A percentile compares a stretch with the other conserved stretches of the same genome.
Evolutionary conservation across 305 asterid genomes (phyloP).

Genomic region (Fraxinus paxiana): DNA sequence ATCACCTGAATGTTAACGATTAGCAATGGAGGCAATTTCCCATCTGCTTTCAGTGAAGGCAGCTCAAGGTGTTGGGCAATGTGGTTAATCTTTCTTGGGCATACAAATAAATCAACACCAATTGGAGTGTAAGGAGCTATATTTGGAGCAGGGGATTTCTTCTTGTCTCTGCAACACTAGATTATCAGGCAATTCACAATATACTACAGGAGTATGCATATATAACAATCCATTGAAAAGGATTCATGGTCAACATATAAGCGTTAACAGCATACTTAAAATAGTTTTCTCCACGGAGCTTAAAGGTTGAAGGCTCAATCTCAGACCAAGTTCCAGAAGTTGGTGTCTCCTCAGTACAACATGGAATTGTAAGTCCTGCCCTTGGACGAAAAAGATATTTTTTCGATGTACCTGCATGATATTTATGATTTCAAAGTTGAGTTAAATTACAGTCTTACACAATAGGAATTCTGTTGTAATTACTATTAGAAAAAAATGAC

Average conservation of each 20-base stretch:
- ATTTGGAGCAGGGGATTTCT: slow-evolving; percentile 74
- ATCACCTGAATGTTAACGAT: slow-evolving; percentile 85
- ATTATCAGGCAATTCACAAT: slow-evolving; percentile 13
- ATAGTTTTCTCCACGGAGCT: slow-evolving; percentile 81
- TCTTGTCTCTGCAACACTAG: slow-evolving; percentile 72
- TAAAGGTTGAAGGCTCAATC: slow-evolving; percentile 73
- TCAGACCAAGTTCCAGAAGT: slow-evolving; percentile 74
- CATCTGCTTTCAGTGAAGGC: slow-evolving; percentile 58
- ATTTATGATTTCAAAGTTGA: not conserved
- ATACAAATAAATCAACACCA: slow-evolving; percentile 79
- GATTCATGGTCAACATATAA: not conserved
- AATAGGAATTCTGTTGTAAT: not conserved
- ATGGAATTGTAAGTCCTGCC: slow-evolving; percentile 74
- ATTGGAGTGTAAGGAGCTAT: slow-evolving; percentile 69
- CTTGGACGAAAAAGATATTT: slow-evolving; percentile 77
- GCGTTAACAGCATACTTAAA: slow-evolving; percentile 55
- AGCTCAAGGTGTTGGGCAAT: slow-evolving; percentile 88
- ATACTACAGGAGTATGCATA: not conserved
- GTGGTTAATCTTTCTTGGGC: slow-evolving; percentile 70
- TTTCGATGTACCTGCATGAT: slow-evolving; percentile 56
- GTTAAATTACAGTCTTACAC: slow-evolving; percentile 2
- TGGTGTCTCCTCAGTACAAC: slow-evolving; percentile 65
- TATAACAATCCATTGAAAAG: not conserved
- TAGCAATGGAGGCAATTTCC: slow-evolving; percentile 62
- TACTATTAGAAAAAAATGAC: not conserved